Evolutionary conservation across 2,329 filamentous ascomycete species (phyloP).

Genomic region (Cytospora chrysosperma): DNA sequence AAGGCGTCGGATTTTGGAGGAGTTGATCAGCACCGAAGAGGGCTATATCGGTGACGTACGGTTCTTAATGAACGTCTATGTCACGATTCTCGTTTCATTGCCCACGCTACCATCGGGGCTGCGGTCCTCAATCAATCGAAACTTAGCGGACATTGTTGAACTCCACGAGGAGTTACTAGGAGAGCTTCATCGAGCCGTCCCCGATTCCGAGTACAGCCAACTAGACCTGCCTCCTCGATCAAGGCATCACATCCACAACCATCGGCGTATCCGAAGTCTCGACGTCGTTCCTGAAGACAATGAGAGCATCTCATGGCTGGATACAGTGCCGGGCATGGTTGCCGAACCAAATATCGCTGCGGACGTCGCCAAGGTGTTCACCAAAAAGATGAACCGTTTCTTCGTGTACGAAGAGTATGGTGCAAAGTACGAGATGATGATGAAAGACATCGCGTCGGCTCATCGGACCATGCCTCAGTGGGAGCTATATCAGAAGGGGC

Average conservation of each 20-base stretch:
- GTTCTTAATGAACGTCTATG: constrained; percentile 81
- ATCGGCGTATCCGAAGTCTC: constrained; percentile 50
- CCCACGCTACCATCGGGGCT: constrained; percentile 63
- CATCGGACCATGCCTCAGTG: constrained; percentile 70
- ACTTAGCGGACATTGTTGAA: constrained; percentile 75
- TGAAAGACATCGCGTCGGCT: constrained; percentile 70
- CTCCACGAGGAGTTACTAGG: constrained; percentile 80
- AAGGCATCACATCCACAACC: constrained; percentile 29
- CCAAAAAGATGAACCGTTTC: constrained; percentile 72
- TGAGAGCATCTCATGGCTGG: constrained; percentile 41
- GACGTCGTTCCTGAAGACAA: constrained; percentile 45
- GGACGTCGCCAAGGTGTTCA: constrained; percentile 61
- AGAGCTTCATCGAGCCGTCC: constrained; percentile 69
- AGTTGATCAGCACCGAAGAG: constrained; percentile 83
- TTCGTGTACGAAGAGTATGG: constrained; percentile 90
- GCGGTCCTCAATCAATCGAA: constrained; percentile 72
- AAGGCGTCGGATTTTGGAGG: constrained; percentile 77
- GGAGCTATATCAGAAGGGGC: constrained; percentile 78
- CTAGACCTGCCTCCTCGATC: constrained; percentile 31
- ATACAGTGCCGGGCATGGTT: constrained; percentile 50
- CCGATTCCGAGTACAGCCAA: constrained; percentile 64
- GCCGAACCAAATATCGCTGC: constrained; percentile 60
- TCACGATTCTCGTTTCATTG: constrained; percentile 71
- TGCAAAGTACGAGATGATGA: constrained; percentile 83
- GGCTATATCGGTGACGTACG: constrained; percentile 85